A percentile compares a stretch with the other conserved stretches of the same genome.
phyloP scores from a whole-genome alignment of 495 filamentous ascomycete species.

The Pseudevernia furfuracea region DNA sequence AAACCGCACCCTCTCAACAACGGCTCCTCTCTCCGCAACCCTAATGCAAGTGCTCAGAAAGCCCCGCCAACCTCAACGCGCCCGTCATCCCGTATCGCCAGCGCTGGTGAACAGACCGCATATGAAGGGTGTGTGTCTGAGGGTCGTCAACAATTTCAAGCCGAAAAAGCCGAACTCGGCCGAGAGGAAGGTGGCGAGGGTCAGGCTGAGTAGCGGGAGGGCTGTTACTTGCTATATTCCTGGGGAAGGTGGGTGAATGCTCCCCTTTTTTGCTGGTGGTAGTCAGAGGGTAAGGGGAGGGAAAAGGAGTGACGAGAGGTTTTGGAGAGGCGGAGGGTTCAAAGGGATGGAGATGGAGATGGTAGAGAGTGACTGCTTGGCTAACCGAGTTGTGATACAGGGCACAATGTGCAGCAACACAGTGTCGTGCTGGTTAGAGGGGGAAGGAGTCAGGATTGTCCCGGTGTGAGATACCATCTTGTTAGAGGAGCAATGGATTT shows the following conservation, averaged over 20 bases:
- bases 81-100: constrained; percentile 77
- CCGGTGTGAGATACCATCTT: constrained; percentile 91
- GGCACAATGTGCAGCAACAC: constrained; percentile 98
- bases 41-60: constrained; percentile 57
- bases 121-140: constrained; percentile 92
- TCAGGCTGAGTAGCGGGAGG: constrained; percentile 79
- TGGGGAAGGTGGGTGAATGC: constrained; percentile 59
- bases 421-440: constrained; percentile 90
- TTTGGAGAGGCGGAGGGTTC: background rate
- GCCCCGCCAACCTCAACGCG: constrained; percentile 65
- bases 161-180: constrained; percentile 99
- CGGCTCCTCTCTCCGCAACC: constrained; percentile 37
- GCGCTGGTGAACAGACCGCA: constrained; percentile 68
- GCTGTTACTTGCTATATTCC: constrained; percentile 87
- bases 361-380: background rate
- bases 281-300: background rate
- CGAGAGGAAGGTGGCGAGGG: constrained; percentile 83
- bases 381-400: constrained; percentile 30
- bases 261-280: background rate
- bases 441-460: constrained; percentile 90
- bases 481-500: constrained; percentile 90
- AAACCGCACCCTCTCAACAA: constrained; percentile 40
- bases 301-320: background rate
- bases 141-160: constrained; percentile 73
- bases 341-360: background rate